Conservation (phyloP, 129 eudicot genomes). For the Tanacetum coccineum region DNA sequence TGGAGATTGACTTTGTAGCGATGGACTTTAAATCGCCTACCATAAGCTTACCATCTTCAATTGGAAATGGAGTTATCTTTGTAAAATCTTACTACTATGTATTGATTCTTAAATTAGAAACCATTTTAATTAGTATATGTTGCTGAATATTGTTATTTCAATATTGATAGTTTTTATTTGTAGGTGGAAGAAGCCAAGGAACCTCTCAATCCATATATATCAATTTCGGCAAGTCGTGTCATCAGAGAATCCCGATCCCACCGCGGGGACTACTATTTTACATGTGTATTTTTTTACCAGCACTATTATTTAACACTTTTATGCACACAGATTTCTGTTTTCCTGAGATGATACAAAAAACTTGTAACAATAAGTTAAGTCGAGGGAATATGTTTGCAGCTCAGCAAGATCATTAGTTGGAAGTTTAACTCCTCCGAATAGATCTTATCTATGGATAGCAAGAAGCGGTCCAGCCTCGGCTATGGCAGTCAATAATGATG, state of each 20-base stretch:
- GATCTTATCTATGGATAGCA: conserved; percentile 37
- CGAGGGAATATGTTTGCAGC: background rate
- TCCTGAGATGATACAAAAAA: background rate
- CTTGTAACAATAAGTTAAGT: background rate
- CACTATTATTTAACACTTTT: background rate
- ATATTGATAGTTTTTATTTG: background rate
- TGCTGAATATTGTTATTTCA: background rate
- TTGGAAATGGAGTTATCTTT: too few relatives aligned
- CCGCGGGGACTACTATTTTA: conserved; percentile 43
- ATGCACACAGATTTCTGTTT: background rate
- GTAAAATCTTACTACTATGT: conserved; percentile 21
- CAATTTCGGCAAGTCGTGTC: too few relatives aligned
- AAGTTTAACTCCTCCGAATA: conserved; percentile 57
- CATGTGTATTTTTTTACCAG: conserved; percentile 15
- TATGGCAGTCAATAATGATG: too few relatives aligned
- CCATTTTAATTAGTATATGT: background rate
- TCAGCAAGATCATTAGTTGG: conserved; percentile 71
- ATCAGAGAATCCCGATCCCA: too few relatives aligned
- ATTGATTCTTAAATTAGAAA: background rate
- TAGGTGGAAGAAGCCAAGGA: too few relatives aligned
- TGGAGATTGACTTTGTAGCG: too few relatives aligned
- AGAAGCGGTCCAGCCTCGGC: conserved; percentile 63
- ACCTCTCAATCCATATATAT: too few relatives aligned
- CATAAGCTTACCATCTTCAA: too few relatives aligned
- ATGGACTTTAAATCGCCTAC: too few relatives aligned